Percentiles rank a stretch among this genome's conserved stretches.
phyloP scores from a whole-genome alignment of 2,329 filamentous ascomycete genomes.

The Triangularia setosa region DNA sequence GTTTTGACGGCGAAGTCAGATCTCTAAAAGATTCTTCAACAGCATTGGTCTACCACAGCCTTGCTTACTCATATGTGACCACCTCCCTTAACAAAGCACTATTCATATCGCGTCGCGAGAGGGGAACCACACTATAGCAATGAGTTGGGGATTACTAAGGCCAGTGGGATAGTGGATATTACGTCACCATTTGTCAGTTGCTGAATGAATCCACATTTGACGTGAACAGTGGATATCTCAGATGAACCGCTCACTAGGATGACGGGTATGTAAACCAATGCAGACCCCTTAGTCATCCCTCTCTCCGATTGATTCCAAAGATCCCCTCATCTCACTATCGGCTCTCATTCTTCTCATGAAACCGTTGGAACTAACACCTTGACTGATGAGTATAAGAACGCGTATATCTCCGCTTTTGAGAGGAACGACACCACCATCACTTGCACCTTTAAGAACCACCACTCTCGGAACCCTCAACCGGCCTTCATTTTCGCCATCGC shows the following conservation, averaged over 20 bases:
- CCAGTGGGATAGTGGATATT: neutral
- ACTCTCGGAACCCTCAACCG: neutral
- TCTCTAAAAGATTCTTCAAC: too few relatives aligned
- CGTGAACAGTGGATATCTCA: neutral
- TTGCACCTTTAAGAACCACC: neutral
- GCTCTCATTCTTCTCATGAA: neutral
- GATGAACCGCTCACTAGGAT: neutral
- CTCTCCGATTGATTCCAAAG: neutral
- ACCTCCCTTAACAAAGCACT: neutral
- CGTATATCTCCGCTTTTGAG: neutral
- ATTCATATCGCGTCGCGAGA: neutral
- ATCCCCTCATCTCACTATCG: neutral
- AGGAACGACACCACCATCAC: neutral
- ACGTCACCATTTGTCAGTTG: constrained; percentile 2
- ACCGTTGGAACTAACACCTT: neutral
- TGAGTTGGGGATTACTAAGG: neutral
- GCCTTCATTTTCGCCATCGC: neutral
- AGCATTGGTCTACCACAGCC: neutral
- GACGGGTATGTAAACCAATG: neutral
- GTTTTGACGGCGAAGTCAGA: too few relatives aligned
- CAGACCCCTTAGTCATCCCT: neutral
- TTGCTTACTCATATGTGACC: neutral
- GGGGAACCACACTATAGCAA: neutral
- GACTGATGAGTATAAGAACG: neutral
- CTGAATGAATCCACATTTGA: neutral